phyloP scores from a whole-genome alignment of 805 yeast species.

The Saccharomycopsis sp. region DNA sequence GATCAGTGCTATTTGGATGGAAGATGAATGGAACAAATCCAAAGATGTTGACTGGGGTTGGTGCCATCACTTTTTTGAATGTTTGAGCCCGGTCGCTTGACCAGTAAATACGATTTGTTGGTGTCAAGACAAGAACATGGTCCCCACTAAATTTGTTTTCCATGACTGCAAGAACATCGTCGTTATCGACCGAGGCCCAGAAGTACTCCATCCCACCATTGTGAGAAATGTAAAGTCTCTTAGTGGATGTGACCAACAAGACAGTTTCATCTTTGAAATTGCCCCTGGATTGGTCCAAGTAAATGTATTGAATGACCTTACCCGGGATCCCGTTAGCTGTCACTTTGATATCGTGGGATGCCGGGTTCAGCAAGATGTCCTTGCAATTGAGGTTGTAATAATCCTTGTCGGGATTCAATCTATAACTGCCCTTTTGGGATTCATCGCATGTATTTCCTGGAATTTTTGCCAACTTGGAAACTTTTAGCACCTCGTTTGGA shows the following conservation, averaged over 20 bases:
- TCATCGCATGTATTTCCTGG: constrained; percentile 38
- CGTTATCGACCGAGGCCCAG: constrained; percentile 29
- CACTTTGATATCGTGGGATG: constrained; percentile 29
- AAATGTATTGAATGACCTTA: constrained; percentile 44
- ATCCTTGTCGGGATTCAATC: constrained; percentile 26
- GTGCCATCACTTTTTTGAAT: constrained; percentile 41
- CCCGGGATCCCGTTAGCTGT: constrained; percentile 42
- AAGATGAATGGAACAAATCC: constrained; percentile 43
- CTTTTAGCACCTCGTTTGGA: constrained; percentile 22
- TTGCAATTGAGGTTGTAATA: constrained; percentile 27
- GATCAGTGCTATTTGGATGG: constrained; percentile 44
- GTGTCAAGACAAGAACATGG: constrained; percentile 39
- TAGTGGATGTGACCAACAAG: constrained; percentile 45
- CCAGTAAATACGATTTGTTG: constrained; percentile 39
- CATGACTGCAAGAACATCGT: constrained; percentile 43
- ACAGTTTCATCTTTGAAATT: constrained; percentile 53
- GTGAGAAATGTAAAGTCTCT: constrained; percentile 53
- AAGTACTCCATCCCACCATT: constrained; percentile 54
- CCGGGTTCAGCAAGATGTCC: constrained; percentile 21
- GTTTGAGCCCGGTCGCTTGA: constrained; percentile 62
- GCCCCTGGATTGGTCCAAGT: constrained; percentile 45
- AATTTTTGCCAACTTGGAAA: constrained; percentile 22
- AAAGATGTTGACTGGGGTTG: constrained; percentile 37
- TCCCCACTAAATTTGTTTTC: constrained; percentile 55
- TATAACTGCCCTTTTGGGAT: constrained; percentile 19